Base-by-base conservation (phyloP, 2,329 filamentous ascomycete species). In the Aspergillus alliaceus region DNA sequence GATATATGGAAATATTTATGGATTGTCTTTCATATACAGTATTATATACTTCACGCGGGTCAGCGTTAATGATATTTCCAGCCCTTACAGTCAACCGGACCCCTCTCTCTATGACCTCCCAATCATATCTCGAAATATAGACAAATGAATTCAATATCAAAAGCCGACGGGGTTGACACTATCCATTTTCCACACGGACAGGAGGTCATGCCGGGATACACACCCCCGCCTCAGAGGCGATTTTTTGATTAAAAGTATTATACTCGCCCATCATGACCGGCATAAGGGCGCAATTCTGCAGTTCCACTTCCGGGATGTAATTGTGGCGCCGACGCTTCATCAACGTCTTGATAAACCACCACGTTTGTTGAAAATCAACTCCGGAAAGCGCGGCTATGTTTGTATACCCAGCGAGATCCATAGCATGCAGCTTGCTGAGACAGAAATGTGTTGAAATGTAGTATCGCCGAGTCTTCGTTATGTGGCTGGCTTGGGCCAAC, bases 401-500 rank as follows among this genome's bases (percentile, higher is more conserved):
- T 14, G 12, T n/a, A n/a, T 24, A 6, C 37, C 37, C 37, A 24
- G 18, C 24, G 18, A 20, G 20, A 20, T 20, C n/a, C 20, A 40
- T 24, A 22, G 37, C 20, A 40, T 24, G 37, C 37, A 12, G 37
- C 18, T 40, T 40, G 37, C 37, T 11, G 20, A 40, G 37, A 14
- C 22, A 15, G 14, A 20, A 40, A 22, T n/a, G 24, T 24, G 18
- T 22, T 40, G 39, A 25, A 8, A 9, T 25, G 22, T 1, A 25
- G 22, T 24, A 22, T 42, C 20, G 22, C 12, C 11, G 4, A 12
- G 35, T 39, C 4, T 42, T 22, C n/a, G n/a, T 42, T 42, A 42
- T 42, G 22, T 22, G 1, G 24, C 24, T n/a, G 66, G 64, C 51
- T 68, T 68, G 15, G 63, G 62, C 66, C 66, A 68, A 34, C 64